Base-by-base conservation (phyloP, 192 early-diverging fungal species). In the Borealophlyctis nickersoniae region DNA sequence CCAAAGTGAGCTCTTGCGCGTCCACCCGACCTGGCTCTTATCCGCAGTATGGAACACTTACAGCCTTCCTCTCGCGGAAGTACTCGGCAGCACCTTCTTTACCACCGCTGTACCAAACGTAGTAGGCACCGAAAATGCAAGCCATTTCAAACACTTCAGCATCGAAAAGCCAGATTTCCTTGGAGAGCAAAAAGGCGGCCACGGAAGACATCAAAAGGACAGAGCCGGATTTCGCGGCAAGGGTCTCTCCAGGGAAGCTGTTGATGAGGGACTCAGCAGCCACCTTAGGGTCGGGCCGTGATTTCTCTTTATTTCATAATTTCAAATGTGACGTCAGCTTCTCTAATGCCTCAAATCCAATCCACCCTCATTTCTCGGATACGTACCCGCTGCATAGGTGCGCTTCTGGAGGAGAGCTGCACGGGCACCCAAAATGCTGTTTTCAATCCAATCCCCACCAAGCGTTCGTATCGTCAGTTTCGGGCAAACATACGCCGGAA, bases 91-190 rank as follows among this genome's bases (percentile, higher is more conserved):
- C 90, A 52, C 90, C 90, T 77, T 96, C 88, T 75, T 89, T 91
- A 56, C 87, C 81, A 45, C 76, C 80, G 70, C 83, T 82, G 82
- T 89, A 91, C 69, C 93, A 82, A 51, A 92, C 75, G 39, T 83
- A 80, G 35, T 90, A 83, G 34, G 95, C 87, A 73, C 87, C 89
- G 62, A 86, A 86, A 70, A 93, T 89, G 35, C 89, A 82, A 34
- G 89, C 68, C 54, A 94, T 72, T 56, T 95, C 87, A 51, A 96
- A 80, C 48, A 92, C 85, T 74, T 98, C 94, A 73, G 90, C 92
- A 76, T 96, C 96, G 62, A 96, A 73, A 55, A 96, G 85, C 80
- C 96, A 98, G 76, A 98, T 91, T 81, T 98, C 96, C 89, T 98
- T 96, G 59, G 93, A 92, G 70, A 98, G 87, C 36, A 91, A 75